Conservation (phyloP, 208 protist genomes). For the Trypanosoma avium region DNA sequence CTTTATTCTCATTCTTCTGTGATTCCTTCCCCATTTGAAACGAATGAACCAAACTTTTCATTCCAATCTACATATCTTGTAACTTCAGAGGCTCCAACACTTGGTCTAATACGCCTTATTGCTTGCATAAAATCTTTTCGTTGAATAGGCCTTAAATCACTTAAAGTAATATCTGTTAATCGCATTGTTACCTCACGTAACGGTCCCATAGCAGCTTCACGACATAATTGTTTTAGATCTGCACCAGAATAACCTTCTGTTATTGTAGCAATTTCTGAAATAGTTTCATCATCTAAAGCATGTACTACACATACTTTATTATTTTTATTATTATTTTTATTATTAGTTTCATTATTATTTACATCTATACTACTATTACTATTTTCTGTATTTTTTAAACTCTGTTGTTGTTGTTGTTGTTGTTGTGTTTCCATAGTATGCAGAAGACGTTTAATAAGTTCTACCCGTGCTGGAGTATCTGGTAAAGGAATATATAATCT, state of each 20-base stretch:
- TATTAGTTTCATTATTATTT: neutral
- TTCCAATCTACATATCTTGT: conserved; percentile 84
- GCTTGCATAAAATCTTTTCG: conserved; percentile 74
- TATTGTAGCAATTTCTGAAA: conserved; percentile 40
- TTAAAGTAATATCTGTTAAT: conserved; percentile 45
- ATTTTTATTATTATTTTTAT: neutral
- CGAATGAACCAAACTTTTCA: conserved; percentile 76
- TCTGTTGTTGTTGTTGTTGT: conserved; percentile 5
- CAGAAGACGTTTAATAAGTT: conserved; percentile 68
- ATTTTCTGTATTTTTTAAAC: neutral
- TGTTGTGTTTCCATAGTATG: conserved; percentile 37
- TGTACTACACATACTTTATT: conserved; percentile 16
- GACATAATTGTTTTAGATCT: conserved; percentile 76
- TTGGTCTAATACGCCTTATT: conserved; percentile 74
- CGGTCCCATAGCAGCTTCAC: conserved; percentile 77
- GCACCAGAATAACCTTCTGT: conserved; percentile 80
- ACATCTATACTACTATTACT: conserved; percentile 1
- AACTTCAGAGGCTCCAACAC: conserved; percentile 72
- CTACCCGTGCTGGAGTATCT: conserved; percentile 45
- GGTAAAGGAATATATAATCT: conserved; percentile 91
- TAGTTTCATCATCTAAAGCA: conserved; percentile 36
- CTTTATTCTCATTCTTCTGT: conserved; percentile 23
- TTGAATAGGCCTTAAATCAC: conserved; percentile 63
- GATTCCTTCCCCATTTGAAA: conserved; percentile 16
- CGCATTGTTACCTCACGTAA: conserved; percentile 63